phyloP scores from a whole-genome alignment of 257 asterid genomes.

The Coffea canephora region DNA sequence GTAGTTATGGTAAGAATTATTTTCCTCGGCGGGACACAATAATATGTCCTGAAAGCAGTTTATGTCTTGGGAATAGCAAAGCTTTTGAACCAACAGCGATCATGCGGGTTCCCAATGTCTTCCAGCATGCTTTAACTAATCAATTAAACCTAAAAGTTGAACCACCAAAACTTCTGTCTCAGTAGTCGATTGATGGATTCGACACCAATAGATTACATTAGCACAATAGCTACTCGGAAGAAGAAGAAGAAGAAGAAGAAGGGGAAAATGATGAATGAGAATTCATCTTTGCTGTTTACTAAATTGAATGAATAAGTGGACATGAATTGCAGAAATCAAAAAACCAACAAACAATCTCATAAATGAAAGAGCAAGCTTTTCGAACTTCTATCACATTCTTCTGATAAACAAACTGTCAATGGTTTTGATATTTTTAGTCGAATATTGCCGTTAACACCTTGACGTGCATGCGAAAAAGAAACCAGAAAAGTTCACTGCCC shows the following conservation, averaged over 20 bases:
- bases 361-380: background rate
- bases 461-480: background rate
- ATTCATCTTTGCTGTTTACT: too few species aligned
- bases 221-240: background rate
- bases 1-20: constrained; percentile 30
- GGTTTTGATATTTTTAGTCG: background rate
- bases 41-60: constrained; percentile 20
- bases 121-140: background rate
- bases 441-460: background rate
- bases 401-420: background rate
- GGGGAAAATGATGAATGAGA: too few species aligned
- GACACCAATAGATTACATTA: background rate
- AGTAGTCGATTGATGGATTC: background rate
- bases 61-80: constrained; percentile 40
- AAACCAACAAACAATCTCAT: background rate
- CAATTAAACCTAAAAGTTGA: constrained; percentile 4
- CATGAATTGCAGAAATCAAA: too few species aligned
- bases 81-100: constrained; percentile 61
- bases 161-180: background rate
- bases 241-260: too few species aligned
- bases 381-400: background rate
- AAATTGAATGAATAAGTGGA: too few species aligned
- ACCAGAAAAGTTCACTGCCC: too few species aligned
- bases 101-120: constrained; percentile 24
- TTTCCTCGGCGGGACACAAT: constrained; percentile 31